Evolutionary conservation across 768 basidiomycete genomes (phyloP).

Genomic region (Hortiboletus flavorubellus): DNA sequence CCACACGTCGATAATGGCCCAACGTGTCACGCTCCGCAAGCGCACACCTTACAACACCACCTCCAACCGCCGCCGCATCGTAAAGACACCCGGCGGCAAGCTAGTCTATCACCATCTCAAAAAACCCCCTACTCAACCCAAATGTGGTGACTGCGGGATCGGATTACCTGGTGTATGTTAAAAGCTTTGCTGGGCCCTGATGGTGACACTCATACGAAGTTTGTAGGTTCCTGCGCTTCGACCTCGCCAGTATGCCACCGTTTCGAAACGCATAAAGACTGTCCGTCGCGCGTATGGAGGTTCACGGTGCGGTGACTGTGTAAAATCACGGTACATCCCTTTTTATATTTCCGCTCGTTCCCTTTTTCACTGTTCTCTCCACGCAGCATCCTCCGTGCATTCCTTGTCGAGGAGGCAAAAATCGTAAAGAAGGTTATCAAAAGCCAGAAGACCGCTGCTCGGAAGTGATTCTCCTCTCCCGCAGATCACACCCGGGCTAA

Average conservation of each 20-base stretch:
- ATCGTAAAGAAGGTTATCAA: slow-evolving; percentile 99
- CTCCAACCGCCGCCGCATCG: slow-evolving; percentile 90
- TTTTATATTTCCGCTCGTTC: background rate
- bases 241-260: slow-evolving; percentile 90
- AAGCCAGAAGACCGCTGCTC: slow-evolving; percentile 48
- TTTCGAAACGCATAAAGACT: slow-evolving; percentile 97
- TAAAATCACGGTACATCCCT: slow-evolving; percentile 81
- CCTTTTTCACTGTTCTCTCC: background rate
- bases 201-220: background rate
- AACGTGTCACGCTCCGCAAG: slow-evolving; percentile 99
- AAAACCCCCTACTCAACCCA: slow-evolving; percentile 87
- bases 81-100: slow-evolving; percentile 98
- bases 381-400: slow-evolving; percentile 89
- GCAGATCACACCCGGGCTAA: background rate
- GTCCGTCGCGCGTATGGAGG: slow-evolving; percentile 97
- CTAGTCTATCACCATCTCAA: slow-evolving; percentile 98
- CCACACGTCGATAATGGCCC: slow-evolving; percentile 65
- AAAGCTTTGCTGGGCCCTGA: background rate
- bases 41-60: slow-evolving; percentile 97
- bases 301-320: slow-evolving; percentile 93
- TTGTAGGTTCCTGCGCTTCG: slow-evolving; percentile 89
- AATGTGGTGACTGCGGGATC: slow-evolving; percentile 98
- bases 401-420: slow-evolving; percentile 99
- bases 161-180: slow-evolving; percentile 90
- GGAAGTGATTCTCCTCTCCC: slow-evolving; percentile 20